Base-by-base conservation (phyloP, 805 yeast species). In the Wickerhamomyces canadensis region DNA sequence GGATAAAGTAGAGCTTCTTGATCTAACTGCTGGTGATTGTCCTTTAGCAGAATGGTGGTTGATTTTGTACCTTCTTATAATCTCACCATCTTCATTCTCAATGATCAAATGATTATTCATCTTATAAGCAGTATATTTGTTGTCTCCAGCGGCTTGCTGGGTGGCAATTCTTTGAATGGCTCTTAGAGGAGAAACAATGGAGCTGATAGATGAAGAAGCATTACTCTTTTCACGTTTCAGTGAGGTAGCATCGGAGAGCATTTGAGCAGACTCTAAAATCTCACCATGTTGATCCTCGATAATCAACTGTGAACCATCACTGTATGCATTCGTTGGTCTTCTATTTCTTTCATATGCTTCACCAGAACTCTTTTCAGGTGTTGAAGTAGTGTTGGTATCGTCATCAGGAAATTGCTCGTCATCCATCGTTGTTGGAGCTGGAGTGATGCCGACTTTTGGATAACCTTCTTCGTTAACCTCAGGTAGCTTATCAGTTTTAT, bases 71-170 rank as follows among this genome's bases (percentile, higher is more conserved):
- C 95, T 70, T 53, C 96, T 78, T 32, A 93, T 67, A 38, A 93
- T 76, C 49, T 91, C 98, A 45, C 98, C 98, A 11, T 89, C 95
- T 31, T 76, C 85, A 52, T 88, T 84, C 59, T 91, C 98, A 40
- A 93, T 81, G 41, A 87, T 70, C 37, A 93, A 74, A 41, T 78
- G 68, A 51, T 86, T 79, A 54, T 81, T 93, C 28, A 85, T 68
- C 58, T 82, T 84, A 59, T 80, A 91, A 1, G 96, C 98, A 60
- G 65, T 76, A 48, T 58, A 64, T 39, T 60, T 61, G 17, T 36
- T 36, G 6, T 40, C 45, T 27, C 38, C 46, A 13, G 39, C 15
- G 12, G 36, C 12, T 15, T 36, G 33, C 16, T 27, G 27, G 13
- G 50, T 35, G 2, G 29, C 26, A 8, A 40, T 36, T 24, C 36